Base-by-base conservation (phyloP, 2,329 filamentous ascomycete genomes). In the Alternaria dauci region DNA sequence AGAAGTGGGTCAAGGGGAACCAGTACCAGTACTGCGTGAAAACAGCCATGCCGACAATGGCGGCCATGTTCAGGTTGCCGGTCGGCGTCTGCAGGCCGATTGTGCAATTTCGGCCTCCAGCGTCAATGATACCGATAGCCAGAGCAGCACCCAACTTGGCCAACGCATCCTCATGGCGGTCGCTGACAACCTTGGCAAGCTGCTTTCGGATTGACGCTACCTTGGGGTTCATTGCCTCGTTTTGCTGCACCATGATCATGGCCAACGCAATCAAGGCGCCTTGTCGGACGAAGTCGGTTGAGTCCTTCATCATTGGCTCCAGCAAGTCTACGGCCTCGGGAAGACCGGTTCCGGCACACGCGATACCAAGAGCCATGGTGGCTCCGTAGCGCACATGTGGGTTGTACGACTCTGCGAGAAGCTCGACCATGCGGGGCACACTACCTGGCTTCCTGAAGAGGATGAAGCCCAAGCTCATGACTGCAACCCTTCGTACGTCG, bases 21-120 rank as follows among this genome's bases (percentile, higher is more conserved):
- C 95, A 99, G 84, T 99, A 99, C 95, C 95, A 99, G 84, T 99
- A 99, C 79, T 99, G 95, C 8, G 94, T 96, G 81, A 99, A 99
- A 55, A 99, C 91, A 28, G 93, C 94, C 89, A 97, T 97, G 69
- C 95, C 96, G 18, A 99, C 94, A 68, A 99, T 96, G 63, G 93
- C 96, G 18, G 94, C 89, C 94, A 99, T 97, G 84, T 99, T 98
- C 68, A 99, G 88, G 77, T 97, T 99, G 66, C 96, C 96, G 0
- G 94, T 97, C 81, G 97, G 95, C 1, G 95, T 99, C 80, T 99
- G 95, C 39, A 99, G 86, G 30, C 94, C 94, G 70, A 99, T 98
- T 18, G 95, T 97, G 85, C 95, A 99, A 82, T 99, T 99, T 62
- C 96, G 91, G 51, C 95, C 95, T 77, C 96, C 95, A 63, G 95